Evolutionary conservation across 2,329 filamentous ascomycete species (phyloP), one percentile per base, ranked within the genome.

Genomic region (Botrytis hyacinthi): DNA sequence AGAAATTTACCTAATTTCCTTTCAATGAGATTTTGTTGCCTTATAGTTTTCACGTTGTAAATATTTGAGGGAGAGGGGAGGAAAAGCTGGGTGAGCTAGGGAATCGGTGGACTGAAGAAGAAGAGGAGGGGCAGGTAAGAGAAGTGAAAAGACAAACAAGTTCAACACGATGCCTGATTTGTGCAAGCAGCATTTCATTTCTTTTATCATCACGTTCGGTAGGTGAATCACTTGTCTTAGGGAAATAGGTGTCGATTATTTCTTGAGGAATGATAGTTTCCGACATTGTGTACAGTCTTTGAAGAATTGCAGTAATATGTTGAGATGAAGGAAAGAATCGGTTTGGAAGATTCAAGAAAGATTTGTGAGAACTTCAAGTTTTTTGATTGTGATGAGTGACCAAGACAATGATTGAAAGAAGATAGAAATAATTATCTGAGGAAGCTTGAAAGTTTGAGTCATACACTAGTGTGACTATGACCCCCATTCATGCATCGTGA

Each of bases 111-210:
- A 4, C 18, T n/a, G 63, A 44, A 8, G 29, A 67, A 20, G 44
- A 32, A 8, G 29, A 32, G 29, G 12, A 3, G 0, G 22, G 37
- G 12, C 4, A 67, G 32, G 44, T 16, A 32, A 4, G 26, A 37
- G 20, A 42, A 12, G 20, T 29, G 10, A n/a, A 10, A 29, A 48
- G 8, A 48, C 40, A 9, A 46, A 70, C 68, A n/a, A 67, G 70
- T 42, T 65, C 44, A 18, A 72, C 16, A 40, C 84, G 82, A 75
- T 85, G 84, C 48, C 78, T 74, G 12, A 81, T 81, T 73, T 81
- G 79, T 4, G 78, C 73, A 32, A 77, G 66, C 12, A 76, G 67
- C 2, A 18, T 65, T 26, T 65, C 18, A 4, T 46, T 46, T 32
- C 22, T 46, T 35, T 46, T 16, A 35, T 66, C 68, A 35, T 70